Evolutionary conservation across 768 basidiomycete genomes (phyloP).

Genomic region (Pisolithus tinctorius): DNA sequence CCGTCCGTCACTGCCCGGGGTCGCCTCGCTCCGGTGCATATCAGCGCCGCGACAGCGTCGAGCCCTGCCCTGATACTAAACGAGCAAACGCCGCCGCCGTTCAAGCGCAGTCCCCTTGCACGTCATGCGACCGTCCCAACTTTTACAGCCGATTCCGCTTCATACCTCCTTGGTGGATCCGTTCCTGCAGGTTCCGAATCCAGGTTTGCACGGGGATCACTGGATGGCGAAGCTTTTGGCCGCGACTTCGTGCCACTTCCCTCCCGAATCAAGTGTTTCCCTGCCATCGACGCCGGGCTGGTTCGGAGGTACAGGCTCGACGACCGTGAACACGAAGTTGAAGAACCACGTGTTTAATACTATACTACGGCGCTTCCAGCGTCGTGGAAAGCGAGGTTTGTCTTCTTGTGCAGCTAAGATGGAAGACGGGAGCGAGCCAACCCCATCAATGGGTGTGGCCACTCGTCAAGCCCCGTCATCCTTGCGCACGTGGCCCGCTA

Average conservation of each 20-base stretch:
- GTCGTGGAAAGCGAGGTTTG: constrained; percentile 33
- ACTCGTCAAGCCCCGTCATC: constrained; percentile 10
- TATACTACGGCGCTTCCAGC: constrained; percentile 68
- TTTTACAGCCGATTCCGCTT: constrained; percentile 39
- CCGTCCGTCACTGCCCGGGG: constrained; percentile 24
- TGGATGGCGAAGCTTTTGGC: constrained; percentile 22
- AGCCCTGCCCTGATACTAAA: constrained; percentile 57
- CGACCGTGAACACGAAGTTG: constrained; percentile 86
- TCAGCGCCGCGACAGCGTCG: constrained; percentile 54
- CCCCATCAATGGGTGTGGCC: constrained; percentile 25
- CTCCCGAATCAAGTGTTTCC: constrained; percentile 32
- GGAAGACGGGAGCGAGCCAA: constrained; percentile 53
- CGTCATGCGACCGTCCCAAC: constrained; percentile 32
- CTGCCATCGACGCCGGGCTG: constrained; percentile 37
- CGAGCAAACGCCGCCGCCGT: constrained; percentile 12
- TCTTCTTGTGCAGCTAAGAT: constrained; percentile 32
- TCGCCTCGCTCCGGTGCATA: constrained; percentile 34
- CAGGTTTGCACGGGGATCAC: constrained; percentile 10
- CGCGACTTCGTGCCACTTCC: constrained; percentile 34
- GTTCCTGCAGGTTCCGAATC: constrained; percentile 23
- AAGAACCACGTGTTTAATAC: constrained; percentile 95
- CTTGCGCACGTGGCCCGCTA: constrained; percentile 14
- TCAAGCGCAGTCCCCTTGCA: constrained; percentile 37
- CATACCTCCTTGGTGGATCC: constrained; percentile 38
- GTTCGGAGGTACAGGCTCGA: constrained; percentile 89